phyloP scores from a whole-genome alignment of 495 filamentous ascomycete species.

The Xylaria longipes region DNA sequence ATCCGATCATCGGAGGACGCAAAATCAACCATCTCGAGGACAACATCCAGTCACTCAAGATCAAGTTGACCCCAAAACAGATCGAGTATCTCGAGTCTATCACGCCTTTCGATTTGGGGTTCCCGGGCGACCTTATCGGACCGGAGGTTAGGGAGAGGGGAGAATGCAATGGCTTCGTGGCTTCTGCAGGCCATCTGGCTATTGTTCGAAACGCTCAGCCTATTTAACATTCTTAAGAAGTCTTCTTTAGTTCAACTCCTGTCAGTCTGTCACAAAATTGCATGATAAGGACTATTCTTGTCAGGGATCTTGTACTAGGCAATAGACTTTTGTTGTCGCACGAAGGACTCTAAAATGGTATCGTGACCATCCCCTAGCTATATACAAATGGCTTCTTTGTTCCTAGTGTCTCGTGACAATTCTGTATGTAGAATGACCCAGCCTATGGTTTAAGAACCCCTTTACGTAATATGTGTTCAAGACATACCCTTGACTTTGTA shows the following conservation, averaged over 20 bases:
- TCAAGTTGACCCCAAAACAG: constrained; percentile 62
- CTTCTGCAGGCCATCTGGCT: not conserved
- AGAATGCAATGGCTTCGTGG: not conserved
- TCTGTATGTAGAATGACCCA: not conserved
- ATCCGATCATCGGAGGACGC: constrained; percentile 61
- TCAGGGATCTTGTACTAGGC: too few relatives aligned
- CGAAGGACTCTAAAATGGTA: too few relatives aligned
- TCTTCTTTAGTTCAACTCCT: not conserved
- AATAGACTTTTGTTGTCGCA: too few relatives aligned
- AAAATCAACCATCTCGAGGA: constrained; percentile 69
- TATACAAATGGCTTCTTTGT: too few relatives aligned
- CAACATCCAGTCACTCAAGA: constrained; percentile 65
- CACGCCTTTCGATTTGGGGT: constrained; percentile 58
- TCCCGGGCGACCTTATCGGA: constrained; percentile 57
- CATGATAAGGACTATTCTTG: not conserved
- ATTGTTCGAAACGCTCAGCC: constrained; percentile 8
- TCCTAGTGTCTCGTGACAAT: too few relatives aligned
- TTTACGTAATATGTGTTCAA: too few relatives aligned
- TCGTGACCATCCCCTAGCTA: too few relatives aligned
- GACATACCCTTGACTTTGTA: too few relatives aligned
- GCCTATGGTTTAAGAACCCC: too few relatives aligned
- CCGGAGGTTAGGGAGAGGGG: not conserved
- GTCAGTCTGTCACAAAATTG: not conserved
- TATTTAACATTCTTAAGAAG: not conserved
- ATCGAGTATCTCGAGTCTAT: constrained; percentile 63